phyloP scores from a whole-genome alignment of 257 asterid species.

The Penstemon newberryi region DNA sequence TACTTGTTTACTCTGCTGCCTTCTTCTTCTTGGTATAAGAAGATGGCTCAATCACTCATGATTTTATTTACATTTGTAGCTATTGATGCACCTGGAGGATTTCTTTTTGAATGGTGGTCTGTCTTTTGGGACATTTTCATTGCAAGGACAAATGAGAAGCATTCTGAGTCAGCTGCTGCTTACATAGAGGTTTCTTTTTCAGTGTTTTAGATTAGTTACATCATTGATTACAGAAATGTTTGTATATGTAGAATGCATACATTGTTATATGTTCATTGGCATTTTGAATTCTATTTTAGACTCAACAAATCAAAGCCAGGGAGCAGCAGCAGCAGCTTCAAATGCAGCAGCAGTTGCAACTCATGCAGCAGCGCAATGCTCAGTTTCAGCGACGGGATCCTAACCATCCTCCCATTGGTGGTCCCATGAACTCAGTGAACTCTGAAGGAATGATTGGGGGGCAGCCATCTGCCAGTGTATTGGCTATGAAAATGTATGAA shows the following conservation, averaged over 20 bases:
- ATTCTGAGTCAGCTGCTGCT: conserved; percentile 98
- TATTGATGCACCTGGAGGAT: conserved; percentile 99
- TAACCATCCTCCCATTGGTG: conserved; percentile 83
- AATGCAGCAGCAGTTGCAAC: conserved; percentile 93
- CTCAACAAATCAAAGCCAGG: conserved; percentile 91
- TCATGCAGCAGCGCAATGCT: conserved; percentile 92
- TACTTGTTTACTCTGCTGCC: background rate
- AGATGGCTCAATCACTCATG: conserved; percentile 11
- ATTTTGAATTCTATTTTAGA: conserved; percentile 44
- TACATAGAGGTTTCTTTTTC: conserved; percentile 81
- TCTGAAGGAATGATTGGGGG: conserved; percentile 82
- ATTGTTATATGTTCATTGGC: conserved; percentile 5
- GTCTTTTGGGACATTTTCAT: conserved; percentile 99
- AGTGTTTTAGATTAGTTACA: background rate
- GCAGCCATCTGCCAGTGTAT: conserved; percentile 91
- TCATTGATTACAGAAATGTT: conserved; percentile 12
- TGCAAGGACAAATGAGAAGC: conserved; percentile 97
- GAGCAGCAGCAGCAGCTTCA: conserved; percentile 95
- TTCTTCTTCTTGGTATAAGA: conserved; percentile 14
- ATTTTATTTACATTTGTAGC: conserved; percentile 47
- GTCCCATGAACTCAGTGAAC: conserved; percentile 72
- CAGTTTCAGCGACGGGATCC: conserved; percentile 96
- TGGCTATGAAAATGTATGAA: conserved; percentile 96
- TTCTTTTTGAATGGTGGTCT: conserved; percentile 99
- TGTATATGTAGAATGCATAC: background rate